Percentiles rank a stretch among this genome's conserved stretches.
phyloP scores from a whole-genome alignment of 2,329 filamentous ascomycete species.

The Trichoderma endophyticum region DNA sequence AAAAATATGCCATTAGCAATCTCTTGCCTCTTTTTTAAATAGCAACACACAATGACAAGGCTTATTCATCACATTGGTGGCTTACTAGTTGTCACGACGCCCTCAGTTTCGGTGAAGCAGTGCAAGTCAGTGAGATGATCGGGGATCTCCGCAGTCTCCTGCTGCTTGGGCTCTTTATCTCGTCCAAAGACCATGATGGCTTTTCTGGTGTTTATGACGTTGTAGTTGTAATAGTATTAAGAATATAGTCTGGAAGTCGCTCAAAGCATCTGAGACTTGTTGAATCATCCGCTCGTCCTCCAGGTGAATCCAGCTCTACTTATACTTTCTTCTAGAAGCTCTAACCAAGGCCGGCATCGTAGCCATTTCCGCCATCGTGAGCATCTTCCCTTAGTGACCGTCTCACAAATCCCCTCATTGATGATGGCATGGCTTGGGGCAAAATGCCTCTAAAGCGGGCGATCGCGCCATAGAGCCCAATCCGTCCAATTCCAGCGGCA shows the following conservation, averaged over 20 bases:
- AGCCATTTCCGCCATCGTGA: neutral
- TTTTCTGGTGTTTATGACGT: neutral
- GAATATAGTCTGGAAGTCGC: neutral
- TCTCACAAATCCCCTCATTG: neutral
- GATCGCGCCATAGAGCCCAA: neutral
- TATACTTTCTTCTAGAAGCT: neutral
- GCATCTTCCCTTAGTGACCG: neutral
- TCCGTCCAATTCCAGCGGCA: neutral
- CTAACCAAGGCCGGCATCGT: neutral
- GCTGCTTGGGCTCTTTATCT: conserved; percentile 26
- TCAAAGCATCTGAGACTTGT: neutral
- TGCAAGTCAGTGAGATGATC: conserved; percentile 46
- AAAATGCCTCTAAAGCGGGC: neutral
- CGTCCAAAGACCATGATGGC: conserved; percentile 19
- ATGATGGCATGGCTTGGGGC: conserved; percentile 10
- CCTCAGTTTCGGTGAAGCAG: conserved; percentile 60
- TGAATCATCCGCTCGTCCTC: neutral
- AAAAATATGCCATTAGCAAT: neutral
- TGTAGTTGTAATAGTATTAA: neutral
- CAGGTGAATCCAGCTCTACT: neutral
- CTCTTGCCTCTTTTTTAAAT: neutral
- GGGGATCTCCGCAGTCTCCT: conserved; percentile 37
- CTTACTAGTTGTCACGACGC: conserved; percentile 55
- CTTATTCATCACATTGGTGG: neutral
- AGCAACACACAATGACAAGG: neutral